phyloP scores from a whole-genome alignment of 352 stramenopile species.

The Pseudoperonospora humuli region DNA sequence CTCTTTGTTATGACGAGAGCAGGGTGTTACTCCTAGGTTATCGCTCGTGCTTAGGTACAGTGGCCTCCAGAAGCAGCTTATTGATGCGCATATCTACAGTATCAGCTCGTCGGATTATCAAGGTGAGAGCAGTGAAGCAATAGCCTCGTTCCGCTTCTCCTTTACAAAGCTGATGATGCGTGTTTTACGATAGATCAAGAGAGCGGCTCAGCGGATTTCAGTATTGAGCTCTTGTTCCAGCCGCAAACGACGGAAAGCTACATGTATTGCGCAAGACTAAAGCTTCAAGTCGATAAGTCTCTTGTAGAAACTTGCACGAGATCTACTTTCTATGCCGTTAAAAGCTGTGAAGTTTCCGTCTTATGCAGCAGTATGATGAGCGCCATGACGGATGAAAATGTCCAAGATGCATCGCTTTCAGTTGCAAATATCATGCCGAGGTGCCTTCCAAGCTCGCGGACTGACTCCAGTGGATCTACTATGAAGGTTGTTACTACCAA shows the following conservation, averaged over 20 bases:
- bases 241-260: conserved; percentile 30
- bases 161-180: conserved; percentile 4
- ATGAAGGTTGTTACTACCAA: conserved; percentile 36
- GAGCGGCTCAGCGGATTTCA: conserved; percentile 35
- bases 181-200: conserved; percentile 39
- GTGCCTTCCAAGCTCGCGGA: conserved; percentile 1
- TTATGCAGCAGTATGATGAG: conserved; percentile 45
- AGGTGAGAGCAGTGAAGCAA: conserved; percentile 33
- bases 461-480: not conserved
- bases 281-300: conserved; percentile 41
- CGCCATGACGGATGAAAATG: conserved; percentile 15
- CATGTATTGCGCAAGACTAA: conserved; percentile 47
- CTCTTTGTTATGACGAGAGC: conserved; percentile 2
- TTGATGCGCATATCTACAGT: conserved; percentile 41
- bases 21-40: conserved; percentile 51
- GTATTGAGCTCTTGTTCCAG: conserved; percentile 61
- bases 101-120: conserved; percentile 58
- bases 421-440: conserved; percentile 25
- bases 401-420: conserved; percentile 19
- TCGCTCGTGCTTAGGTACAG: conserved; percentile 47
- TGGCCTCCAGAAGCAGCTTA: conserved; percentile 40
- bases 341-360: conserved; percentile 46
- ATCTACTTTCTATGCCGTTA: conserved; percentile 34
- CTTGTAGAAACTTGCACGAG: conserved; percentile 13
- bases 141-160: not conserved